Conservation (phyloP, 495 filamentous ascomycete species). For the Amniculicola lignicola region DNA sequence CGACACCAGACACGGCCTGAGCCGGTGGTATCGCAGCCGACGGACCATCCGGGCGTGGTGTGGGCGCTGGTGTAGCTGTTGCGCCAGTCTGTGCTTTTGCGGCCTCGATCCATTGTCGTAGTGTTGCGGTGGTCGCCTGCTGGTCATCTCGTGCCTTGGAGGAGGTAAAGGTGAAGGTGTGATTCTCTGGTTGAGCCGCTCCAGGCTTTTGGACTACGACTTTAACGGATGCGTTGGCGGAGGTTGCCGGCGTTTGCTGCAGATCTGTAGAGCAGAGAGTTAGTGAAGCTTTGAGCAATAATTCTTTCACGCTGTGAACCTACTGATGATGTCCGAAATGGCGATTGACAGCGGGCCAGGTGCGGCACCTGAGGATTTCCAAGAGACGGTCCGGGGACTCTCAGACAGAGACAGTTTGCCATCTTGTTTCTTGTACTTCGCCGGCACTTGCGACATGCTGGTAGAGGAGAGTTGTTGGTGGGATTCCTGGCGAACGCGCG, state of each 20-base stretch:
- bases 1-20: slow-evolving; percentile 49
- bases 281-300: not conserved
- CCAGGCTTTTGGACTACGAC: slow-evolving; percentile 67
- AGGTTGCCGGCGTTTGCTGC: slow-evolving; percentile 82
- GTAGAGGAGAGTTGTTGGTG: not conserved
- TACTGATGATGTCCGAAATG: slow-evolving; percentile 64
- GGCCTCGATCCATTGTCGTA: slow-evolving; percentile 72
- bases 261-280: slow-evolving; percentile 54
- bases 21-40: slow-evolving; percentile 60
- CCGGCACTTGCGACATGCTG: slow-evolving; percentile 56
- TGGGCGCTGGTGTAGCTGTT: slow-evolving; percentile 45
- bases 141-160: slow-evolving; percentile 74
- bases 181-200: slow-evolving; percentile 57
- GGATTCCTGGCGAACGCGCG: too few relatives aligned
- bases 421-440: slow-evolving; percentile 95
- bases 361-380: slow-evolving; percentile 64
- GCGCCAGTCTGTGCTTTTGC: slow-evolving; percentile 62
- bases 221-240: slow-evolving; percentile 85
- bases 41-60: slow-evolving; percentile 37
- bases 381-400: slow-evolving; percentile 69
- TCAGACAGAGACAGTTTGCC: slow-evolving; percentile 69
- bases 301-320: too few relatives aligned
- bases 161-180: slow-evolving; percentile 85
- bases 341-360: slow-evolving; percentile 62
- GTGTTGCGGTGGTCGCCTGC: slow-evolving; percentile 72